phyloP scores from a whole-genome alignment of 2,329 filamentous ascomycete genomes.

The Aureobasidium sp. region DNA sequence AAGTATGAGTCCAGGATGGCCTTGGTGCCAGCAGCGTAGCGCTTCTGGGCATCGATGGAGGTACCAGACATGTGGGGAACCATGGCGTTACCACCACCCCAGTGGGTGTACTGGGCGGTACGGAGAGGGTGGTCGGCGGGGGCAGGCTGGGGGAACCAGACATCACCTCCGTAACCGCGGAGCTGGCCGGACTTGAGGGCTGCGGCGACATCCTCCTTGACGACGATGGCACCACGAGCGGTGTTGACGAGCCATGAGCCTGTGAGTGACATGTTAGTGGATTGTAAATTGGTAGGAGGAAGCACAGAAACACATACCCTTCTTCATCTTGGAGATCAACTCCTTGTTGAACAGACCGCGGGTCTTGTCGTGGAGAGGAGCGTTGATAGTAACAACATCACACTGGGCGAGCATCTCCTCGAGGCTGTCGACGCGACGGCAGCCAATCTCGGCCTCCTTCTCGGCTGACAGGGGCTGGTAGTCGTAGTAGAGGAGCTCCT shows the following conservation, averaged over 20 bases:
- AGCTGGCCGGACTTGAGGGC: conserved; percentile 88
- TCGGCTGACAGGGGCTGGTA: conserved; percentile 89
- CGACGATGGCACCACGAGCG: conserved; percentile 94
- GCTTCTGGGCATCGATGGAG: conserved; percentile 93
- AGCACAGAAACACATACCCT: conserved; percentile 45
- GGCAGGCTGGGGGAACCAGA: conserved; percentile 97
- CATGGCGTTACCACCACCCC: conserved; percentile 97
- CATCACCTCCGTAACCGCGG: conserved; percentile 77
- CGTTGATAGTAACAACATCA: conserved; percentile 99
- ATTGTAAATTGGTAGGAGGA: neutral
- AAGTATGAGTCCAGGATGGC: conserved; percentile 87
- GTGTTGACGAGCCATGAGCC: conserved; percentile 98
- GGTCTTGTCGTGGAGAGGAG: conserved; percentile 97
- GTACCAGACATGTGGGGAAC: conserved; percentile 98
- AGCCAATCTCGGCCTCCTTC: conserved; percentile 91
- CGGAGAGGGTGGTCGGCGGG: conserved; percentile 89
- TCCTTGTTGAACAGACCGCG: conserved; percentile 97
- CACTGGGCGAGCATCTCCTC: conserved; percentile 94
- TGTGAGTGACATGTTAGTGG: conserved; percentile 24
- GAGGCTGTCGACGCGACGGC: conserved; percentile 75
- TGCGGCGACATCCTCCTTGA: conserved; percentile 96
- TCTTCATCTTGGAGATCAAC: conserved; percentile 98
- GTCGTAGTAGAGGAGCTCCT: conserved; percentile 98
- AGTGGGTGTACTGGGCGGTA: conserved; percentile 76
- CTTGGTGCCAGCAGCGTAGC: conserved; percentile 57